Conservation (phyloP, 495 filamentous ascomycete species). For the Xylaria venustula region DNA sequence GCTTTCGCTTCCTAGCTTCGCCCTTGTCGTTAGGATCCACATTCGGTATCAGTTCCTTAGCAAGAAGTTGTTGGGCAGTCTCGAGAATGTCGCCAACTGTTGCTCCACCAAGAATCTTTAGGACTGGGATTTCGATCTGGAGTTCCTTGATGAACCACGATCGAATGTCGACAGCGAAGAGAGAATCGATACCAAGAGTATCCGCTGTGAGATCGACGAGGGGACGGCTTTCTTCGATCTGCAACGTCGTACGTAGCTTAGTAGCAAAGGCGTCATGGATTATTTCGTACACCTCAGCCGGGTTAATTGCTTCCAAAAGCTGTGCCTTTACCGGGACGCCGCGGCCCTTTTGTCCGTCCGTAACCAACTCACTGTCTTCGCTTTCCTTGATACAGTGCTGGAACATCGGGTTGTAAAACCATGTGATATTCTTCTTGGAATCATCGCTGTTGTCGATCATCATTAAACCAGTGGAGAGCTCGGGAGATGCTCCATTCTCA, state of each 20-base stretch:
- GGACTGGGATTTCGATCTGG: slow-evolving; percentile 38
- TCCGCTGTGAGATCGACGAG: neutral
- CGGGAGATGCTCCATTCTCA: neutral
- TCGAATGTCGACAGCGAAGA: slow-evolving; percentile 42
- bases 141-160: slow-evolving; percentile 43
- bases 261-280: neutral
- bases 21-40: neutral
- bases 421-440: neutral
- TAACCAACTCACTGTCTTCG: neutral
- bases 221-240: neutral
- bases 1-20: neutral
- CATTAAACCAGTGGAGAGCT: slow-evolving; percentile 6
- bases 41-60: neutral
- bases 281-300: slow-evolving; percentile 15
- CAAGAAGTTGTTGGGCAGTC: neutral
- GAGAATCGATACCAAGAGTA: slow-evolving; percentile 18
- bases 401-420: slow-evolving; percentile 2
- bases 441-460: neutral
- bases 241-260: neutral
- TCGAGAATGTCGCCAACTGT: slow-evolving; percentile 12
- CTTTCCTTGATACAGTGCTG: neutral
- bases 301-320: neutral
- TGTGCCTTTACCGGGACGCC: neutral
- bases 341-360: neutral
- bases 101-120: slow-evolving; percentile 22